Conservation (phyloP, 768 basidiomycete species). For the Mrakia blollopis region DNA sequence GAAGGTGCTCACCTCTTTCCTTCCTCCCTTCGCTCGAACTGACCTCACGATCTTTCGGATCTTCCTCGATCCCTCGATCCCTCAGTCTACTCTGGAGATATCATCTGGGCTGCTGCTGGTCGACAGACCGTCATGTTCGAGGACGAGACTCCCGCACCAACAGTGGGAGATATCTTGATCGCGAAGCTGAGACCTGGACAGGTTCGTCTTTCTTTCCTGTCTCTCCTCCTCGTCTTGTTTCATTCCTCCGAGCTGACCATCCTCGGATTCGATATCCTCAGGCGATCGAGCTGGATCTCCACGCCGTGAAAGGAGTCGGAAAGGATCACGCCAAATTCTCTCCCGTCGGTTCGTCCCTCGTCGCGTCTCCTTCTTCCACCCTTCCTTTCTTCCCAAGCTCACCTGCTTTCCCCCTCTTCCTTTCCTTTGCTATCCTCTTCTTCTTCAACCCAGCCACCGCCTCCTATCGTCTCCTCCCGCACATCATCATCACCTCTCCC, state of each 20-base stretch:
- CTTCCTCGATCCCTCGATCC: neutral
- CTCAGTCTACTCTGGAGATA: conserved; percentile 26
- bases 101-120: conserved; percentile 30
- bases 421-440: no score
- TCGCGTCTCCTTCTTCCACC: neutral
- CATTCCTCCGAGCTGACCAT: neutral
- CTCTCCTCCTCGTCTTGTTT: neutral
- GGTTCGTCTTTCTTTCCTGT: conserved; percentile 37
- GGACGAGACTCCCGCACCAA: conserved; percentile 55
- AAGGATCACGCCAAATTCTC: conserved; percentile 96
- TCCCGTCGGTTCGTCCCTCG: conserved; percentile 65
- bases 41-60: neutral
- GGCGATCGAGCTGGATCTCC: conserved; percentile 72
- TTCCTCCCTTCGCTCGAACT: neutral
- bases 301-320: conserved; percentile 87
- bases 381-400: neutral
- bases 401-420: neutral
- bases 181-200: conserved; percentile 91
- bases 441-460: conserved; percentile 93
- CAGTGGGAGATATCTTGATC: conserved; percentile 76
- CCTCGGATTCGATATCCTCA: conserved; percentile 19
- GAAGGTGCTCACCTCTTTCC: neutral
- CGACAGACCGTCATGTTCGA: conserved; percentile 26
- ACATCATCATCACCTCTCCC: conserved; percentile 65
- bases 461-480: conserved; percentile 85